Evolutionary conservation across 805 yeast species (phyloP).

Genomic region (Wickerhamiella azyma): DNA sequence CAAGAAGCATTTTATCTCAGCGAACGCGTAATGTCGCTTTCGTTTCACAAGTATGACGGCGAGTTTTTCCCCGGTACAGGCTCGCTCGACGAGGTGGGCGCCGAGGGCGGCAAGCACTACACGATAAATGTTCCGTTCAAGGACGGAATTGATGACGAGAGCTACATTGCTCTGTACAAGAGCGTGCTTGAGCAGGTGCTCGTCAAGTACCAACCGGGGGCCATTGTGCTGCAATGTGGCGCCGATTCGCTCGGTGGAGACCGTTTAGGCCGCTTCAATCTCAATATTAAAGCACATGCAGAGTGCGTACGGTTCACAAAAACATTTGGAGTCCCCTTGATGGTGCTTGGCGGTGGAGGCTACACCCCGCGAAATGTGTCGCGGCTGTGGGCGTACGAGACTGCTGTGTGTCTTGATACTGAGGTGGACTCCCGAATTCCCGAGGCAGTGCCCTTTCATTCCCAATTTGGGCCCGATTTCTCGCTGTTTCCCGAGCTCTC

Average conservation of each 20-base stretch:
- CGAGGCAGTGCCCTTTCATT: slow-evolving; percentile 55
- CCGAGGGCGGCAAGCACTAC: slow-evolving; percentile 71
- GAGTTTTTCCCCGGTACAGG: slow-evolving; percentile 94
- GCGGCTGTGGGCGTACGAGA: slow-evolving; percentile 87
- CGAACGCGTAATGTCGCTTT: slow-evolving; percentile 79
- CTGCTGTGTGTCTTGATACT: slow-evolving; percentile 73
- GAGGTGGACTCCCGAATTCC: slow-evolving; percentile 67
- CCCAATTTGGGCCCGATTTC: slow-evolving; percentile 82
- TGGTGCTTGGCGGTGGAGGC: slow-evolving; percentile 97
- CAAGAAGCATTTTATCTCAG: slow-evolving; percentile 89
- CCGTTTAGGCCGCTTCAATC: slow-evolving; percentile 87
- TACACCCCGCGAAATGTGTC: slow-evolving; percentile 96
- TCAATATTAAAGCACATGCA: slow-evolving; percentile 89
- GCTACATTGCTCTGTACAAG: slow-evolving; percentile 45
- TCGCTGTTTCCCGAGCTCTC: slow-evolving; percentile 75
- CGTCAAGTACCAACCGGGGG: slow-evolving; percentile 79
- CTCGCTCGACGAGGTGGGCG: slow-evolving; percentile 69
- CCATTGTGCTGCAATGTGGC: slow-evolving; percentile 95
- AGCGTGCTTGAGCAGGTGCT: slow-evolving; percentile 84
- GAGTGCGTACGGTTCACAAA: slow-evolving; percentile 85
- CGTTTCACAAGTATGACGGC: slow-evolving; percentile 80
- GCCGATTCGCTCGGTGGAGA: slow-evolving; percentile 96
- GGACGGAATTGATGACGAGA: slow-evolving; percentile 89
- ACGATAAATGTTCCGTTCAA: slow-evolving; percentile 75
- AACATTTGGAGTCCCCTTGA: slow-evolving; percentile 72